phyloP scores from a whole-genome alignment of 345 rosid species.

The Moringa oleifera region DNA sequence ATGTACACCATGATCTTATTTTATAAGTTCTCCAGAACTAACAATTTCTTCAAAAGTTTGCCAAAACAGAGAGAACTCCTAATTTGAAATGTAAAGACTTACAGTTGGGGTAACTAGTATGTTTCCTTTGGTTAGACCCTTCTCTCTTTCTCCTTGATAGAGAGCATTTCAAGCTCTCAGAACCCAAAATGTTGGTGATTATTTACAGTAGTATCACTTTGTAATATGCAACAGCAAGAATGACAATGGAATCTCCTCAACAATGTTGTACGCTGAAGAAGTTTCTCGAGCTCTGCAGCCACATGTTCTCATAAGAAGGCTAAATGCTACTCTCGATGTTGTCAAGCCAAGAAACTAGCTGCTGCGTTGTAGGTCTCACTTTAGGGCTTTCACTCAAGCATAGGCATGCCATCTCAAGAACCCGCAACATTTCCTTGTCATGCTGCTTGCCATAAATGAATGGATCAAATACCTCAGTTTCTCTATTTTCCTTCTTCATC shows the following conservation, averaged over 20 bases:
- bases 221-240: background rate
- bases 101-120: conserved; percentile 1
- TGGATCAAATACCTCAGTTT: conserved; percentile 65
- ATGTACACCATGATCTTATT: too few relatives aligned
- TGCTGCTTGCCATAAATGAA: conserved; percentile 49
- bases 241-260: background rate
- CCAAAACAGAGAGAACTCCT: conserved; percentile 5
- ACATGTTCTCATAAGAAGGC: conserved; percentile 11
- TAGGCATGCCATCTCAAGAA: conserved; percentile 65
- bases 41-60: too few relatives aligned
- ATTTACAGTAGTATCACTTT: conserved; percentile 23
- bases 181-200: conserved; percentile 10
- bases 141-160: conserved; percentile 4
- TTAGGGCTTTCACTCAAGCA: conserved; percentile 62
- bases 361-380: conserved; percentile 58
- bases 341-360: conserved; percentile 68
- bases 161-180: conserved; percentile 13
- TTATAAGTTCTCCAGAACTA: conserved; percentile 10
- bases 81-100: conserved; percentile 13
- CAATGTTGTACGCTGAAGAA: conserved; percentile 1
- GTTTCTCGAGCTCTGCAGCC: conserved; percentile 11
- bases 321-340: conserved; percentile 18
- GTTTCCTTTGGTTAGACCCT: conserved; percentile 13
- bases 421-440: conserved; percentile 48
- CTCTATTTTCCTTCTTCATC: conserved; percentile 62